Base-by-base conservation (phyloP, 495 filamentous ascomycete species). In the Daldinia loculata region DNA sequence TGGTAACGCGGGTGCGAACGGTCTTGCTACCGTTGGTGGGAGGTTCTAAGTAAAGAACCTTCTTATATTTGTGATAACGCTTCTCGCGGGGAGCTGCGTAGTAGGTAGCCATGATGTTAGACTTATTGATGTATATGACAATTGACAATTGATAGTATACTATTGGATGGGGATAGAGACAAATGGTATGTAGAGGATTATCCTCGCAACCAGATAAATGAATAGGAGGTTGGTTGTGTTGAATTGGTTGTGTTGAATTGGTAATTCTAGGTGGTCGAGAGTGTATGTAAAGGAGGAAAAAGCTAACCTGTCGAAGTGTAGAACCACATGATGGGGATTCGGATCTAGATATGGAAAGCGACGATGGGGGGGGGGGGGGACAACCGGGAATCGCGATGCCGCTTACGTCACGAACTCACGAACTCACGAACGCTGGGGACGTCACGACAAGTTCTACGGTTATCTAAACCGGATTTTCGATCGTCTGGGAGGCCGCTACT, bases 21-120 rank as follows among this genome's bases (percentile, higher is more conserved):
- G 76, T 78, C 22, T 72, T 71, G 74, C 74, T 61, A 59, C 80
- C 82, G 51, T 79, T 74, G 36, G 61, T 71, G 26, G 79, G 79
- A 8, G 80, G 81, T 66, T 83, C 79, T 29, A 85, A 75, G 69
- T 84, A 84, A 74, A 84, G 78, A 19, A 80, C 76, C 56, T 83
- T 84, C 68, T 83, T 84, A 72, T 76, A 77, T 17, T 77, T 74
- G 38, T 76, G 74, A 39, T 75, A 69, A 61, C 72, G 43, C 70
- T 70, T 75, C 45, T 77, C 61, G 74, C 75, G 65, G 66, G 75
- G 62, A 29, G 75, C 70, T 74, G 61, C 61, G 22, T 76, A 76
- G 51, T 74, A 74, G 63, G 73, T 74, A 30, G 65, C 58, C 75
- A 77, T 77, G 55, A 41, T 69, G 67, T 76, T 67, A 74, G 70